phyloP scores from a whole-genome alignment of 2,329 filamentous ascomycete genomes.

The Scleromitrula shiraiana region DNA sequence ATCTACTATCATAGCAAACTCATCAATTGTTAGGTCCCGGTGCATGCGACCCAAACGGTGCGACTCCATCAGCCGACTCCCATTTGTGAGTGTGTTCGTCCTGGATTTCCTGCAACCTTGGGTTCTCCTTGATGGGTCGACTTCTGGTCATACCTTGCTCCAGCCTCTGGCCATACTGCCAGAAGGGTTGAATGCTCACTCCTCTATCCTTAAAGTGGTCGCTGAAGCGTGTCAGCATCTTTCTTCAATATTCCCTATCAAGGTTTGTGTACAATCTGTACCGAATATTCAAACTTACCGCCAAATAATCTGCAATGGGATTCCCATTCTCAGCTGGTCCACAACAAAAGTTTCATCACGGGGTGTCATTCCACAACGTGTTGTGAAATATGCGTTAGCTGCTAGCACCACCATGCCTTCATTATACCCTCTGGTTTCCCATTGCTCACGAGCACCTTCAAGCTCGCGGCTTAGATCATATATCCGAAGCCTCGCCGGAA shows the following conservation, averaged over 20 bases:
- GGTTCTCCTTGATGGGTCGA: not conserved
- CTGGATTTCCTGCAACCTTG: slow-evolving; percentile 3
- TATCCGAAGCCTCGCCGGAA: slow-evolving; percentile 1
- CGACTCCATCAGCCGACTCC: not conserved
- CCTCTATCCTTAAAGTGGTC: slow-evolving; percentile 8
- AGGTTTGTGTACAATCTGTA: not conserved
- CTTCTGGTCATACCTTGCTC: not conserved
- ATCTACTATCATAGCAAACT: slow-evolving; percentile 11
- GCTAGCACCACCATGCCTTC: not conserved
- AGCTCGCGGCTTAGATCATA: slow-evolving; percentile 4
- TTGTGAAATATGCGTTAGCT: slow-evolving; percentile 1
- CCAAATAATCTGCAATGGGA: slow-evolving; percentile 5
- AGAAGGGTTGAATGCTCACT: not conserved
- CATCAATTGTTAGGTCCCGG: not conserved
- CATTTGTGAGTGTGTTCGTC: not conserved
- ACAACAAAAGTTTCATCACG: slow-evolving; percentile 1
- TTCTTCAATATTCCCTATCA: no score
- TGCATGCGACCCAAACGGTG: not conserved
- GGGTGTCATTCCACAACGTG: slow-evolving; percentile 3
- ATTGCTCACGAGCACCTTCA: not conserved
- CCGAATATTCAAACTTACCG: not conserved
- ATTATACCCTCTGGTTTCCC: slow-evolving; percentile 2
- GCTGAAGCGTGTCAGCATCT: not conserved
- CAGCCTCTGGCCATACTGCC: not conserved
- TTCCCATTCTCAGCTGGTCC: not conserved